A percentile compares a stretch with the other conserved stretches of the same genome.
phyloP scores from a whole-genome alignment of 1,139 yeast species.

The Saccharomyces hybrid region DNA sequence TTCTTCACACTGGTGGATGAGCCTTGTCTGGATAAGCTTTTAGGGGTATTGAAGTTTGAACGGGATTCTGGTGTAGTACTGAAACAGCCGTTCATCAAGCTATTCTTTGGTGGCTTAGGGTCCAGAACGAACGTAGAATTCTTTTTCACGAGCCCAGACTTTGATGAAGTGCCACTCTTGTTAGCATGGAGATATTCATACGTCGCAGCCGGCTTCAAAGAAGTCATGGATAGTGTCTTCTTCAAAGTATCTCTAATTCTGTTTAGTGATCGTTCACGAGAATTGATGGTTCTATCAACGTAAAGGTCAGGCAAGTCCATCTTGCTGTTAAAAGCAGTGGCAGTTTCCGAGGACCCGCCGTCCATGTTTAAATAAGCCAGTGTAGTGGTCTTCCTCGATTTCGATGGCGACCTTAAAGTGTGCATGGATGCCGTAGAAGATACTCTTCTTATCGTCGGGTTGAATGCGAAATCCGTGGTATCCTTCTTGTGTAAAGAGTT shows the following conservation, averaged over 20 bases:
- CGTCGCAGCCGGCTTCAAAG: constrained; percentile 8
- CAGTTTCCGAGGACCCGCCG: constrained; percentile 4
- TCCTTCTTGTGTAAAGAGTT: not conserved
- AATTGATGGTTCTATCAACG: not conserved
- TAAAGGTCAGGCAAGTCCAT: constrained; percentile 4
- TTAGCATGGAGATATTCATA: not conserved
- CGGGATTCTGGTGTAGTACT: constrained; percentile 27
- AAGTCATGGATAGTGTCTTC: constrained; percentile 27
- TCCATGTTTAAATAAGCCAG: constrained; percentile 6
- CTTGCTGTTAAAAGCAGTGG: constrained; percentile 7
- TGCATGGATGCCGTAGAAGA: constrained; percentile 9
- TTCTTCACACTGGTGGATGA: constrained; percentile 13
- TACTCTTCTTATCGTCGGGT: not conserved
- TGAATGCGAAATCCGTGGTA: not conserved
- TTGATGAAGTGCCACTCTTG: not conserved
- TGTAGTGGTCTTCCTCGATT: constrained; percentile 10
- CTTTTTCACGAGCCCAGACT: constrained; percentile 8
- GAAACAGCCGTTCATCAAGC: constrained; percentile 30
- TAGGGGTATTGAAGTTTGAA: constrained; percentile 23
- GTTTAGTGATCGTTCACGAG: constrained; percentile 14
- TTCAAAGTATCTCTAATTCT: constrained; percentile 23
- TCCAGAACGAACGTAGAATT: constrained; percentile 28
- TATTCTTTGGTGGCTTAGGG: constrained; percentile 25
- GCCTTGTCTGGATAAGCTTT: constrained; percentile 20
- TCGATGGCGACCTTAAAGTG: constrained; percentile 21